Percentiles rank a stretch among this genome's conserved stretches.
phyloP scores from a whole-genome alignment of 2,329 filamentous ascomycete species.

The Rutstroemia sydowiana region DNA sequence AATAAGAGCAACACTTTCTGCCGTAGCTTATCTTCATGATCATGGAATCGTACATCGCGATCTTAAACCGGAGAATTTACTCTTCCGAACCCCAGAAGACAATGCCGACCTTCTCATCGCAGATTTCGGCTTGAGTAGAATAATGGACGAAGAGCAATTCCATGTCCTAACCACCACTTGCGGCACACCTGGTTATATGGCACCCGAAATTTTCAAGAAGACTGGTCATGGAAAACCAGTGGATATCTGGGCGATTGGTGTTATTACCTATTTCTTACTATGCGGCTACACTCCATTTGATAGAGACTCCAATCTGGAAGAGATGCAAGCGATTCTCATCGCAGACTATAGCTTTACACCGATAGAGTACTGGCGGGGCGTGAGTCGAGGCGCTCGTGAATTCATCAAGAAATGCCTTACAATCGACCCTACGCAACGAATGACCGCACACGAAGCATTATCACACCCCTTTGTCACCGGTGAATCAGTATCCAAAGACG shows the following conservation, averaged over 20 bases:
- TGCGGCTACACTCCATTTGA: conserved; percentile 98
- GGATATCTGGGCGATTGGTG: conserved; percentile 95
- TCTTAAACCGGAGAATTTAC: conserved; percentile 93
- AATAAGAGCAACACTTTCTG: conserved; percentile 87
- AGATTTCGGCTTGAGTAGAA: conserved; percentile 89
- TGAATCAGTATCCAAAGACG: conserved; percentile 37
- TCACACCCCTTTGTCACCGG: conserved; percentile 58
- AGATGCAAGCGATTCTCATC: conserved; percentile 97
- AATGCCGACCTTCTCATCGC: conserved; percentile 95
- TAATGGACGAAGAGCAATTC: conserved; percentile 99
- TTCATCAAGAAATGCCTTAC: conserved; percentile 92
- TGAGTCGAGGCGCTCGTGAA: conserved; percentile 76
- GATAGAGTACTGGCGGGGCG: conserved; percentile 91
- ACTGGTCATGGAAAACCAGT: conserved; percentile 96
- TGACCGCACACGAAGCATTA: conserved; percentile 79
- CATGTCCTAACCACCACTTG: conserved; percentile 97
- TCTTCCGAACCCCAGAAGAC: conserved; percentile 95
- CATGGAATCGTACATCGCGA: too few species aligned
- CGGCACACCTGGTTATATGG: conserved; percentile 98
- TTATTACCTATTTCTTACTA: conserved; percentile 97
- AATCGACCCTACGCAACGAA: conserved; percentile 76
- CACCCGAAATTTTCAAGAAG: conserved; percentile 98
- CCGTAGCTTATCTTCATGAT: conserved; percentile 97
- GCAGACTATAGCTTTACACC: conserved; percentile 96
- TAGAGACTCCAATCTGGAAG: conserved; percentile 92